Evolutionary conservation across 1,284 basidiomycete genomes (phyloP).

Genomic region (Tremellales sp.): DNA sequence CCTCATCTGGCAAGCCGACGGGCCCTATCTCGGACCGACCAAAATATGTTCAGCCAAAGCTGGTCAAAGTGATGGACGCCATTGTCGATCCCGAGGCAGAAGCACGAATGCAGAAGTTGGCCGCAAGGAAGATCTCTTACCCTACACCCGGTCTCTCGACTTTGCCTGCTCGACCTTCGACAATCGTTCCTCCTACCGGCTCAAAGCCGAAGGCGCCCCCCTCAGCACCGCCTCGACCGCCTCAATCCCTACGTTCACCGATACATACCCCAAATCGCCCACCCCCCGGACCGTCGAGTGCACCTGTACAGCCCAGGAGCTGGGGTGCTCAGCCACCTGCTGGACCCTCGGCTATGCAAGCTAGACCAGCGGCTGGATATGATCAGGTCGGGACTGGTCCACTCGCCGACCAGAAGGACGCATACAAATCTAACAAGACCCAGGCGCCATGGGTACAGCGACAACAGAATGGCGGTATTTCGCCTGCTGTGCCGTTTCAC

Average conservation of each 20-base stretch:
- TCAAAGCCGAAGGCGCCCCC: no score
- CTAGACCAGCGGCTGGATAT: background rate
- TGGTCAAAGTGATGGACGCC: slow-evolving; percentile 12
- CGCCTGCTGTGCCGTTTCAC: no score
- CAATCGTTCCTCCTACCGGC: no score
- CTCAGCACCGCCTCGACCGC: background rate
- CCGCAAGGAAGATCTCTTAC: background rate
- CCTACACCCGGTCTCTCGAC: background rate
- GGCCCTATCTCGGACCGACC: slow-evolving; percentile 5
- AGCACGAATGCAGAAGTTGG: background rate
- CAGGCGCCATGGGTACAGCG: background rate
- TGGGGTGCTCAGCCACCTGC: background rate
- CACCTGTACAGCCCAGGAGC: background rate
- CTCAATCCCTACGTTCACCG: background rate
- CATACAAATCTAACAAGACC: background rate
- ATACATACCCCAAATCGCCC: background rate
- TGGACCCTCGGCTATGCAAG: background rate
- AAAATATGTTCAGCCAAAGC: slow-evolving; percentile 22
- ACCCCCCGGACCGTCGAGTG: background rate
- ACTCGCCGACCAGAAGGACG: slow-evolving; percentile 1
- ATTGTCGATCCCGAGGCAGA: slow-evolving; percentile 9
- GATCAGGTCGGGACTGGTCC: background rate
- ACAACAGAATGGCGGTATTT: background rate
- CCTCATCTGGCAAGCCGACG: background rate
- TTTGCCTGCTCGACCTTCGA: background rate